Evolutionary conservation across 2,329 filamentous ascomycete species (phyloP).

Genomic region (Arthroderma sp.): DNA sequence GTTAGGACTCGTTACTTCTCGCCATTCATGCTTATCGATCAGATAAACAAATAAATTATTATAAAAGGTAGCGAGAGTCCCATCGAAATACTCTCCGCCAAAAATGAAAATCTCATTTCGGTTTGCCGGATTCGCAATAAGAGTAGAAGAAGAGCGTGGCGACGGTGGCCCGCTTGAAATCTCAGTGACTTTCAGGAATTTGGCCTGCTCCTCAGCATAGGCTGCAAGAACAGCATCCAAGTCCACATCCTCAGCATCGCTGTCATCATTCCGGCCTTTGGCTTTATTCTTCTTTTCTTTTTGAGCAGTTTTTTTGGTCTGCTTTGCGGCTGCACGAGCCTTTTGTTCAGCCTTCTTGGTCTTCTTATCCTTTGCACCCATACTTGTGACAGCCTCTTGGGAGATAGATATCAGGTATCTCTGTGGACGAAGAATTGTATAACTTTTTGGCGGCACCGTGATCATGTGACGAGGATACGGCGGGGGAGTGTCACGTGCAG

Average conservation of each 20-base stretch:
- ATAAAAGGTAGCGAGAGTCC: slow-evolving; percentile 61
- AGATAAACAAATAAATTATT: slow-evolving; percentile 57
- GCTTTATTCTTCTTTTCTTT: slow-evolving; percentile 69
- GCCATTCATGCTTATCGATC: slow-evolving; percentile 80
- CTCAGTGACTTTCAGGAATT: slow-evolving; percentile 89
- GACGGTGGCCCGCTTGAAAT: slow-evolving; percentile 57
- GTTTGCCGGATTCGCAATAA: slow-evolving; percentile 76
- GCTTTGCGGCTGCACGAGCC: slow-evolving; percentile 52
- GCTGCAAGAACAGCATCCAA: slow-evolving; percentile 86
- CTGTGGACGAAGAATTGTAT: too few relatives aligned
- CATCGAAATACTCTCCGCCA: slow-evolving; percentile 93
- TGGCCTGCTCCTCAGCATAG: slow-evolving; percentile 84
- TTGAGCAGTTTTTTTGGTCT: slow-evolving; percentile 64
- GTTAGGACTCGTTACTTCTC: slow-evolving; percentile 78
- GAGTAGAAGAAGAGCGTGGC: slow-evolving; percentile 63
- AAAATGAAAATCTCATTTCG: slow-evolving; percentile 81
- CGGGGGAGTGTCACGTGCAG: slow-evolving; percentile 8
- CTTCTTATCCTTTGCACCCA: slow-evolving; percentile 46
- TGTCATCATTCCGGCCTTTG: slow-evolving; percentile 56
- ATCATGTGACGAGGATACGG: neutral
- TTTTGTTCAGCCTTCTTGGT: slow-evolving; percentile 44
- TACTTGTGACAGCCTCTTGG: slow-evolving; percentile 10
- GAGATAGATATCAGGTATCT: too few relatives aligned
- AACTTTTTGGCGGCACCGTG: too few relatives aligned
- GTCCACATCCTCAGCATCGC: slow-evolving; percentile 84